A percentile compares a stretch with the other conserved stretches of the same genome.
Evolutionary conservation across 2,329 filamentous ascomycete genomes (phyloP).

Genomic region (Fusarium humuli): DNA sequence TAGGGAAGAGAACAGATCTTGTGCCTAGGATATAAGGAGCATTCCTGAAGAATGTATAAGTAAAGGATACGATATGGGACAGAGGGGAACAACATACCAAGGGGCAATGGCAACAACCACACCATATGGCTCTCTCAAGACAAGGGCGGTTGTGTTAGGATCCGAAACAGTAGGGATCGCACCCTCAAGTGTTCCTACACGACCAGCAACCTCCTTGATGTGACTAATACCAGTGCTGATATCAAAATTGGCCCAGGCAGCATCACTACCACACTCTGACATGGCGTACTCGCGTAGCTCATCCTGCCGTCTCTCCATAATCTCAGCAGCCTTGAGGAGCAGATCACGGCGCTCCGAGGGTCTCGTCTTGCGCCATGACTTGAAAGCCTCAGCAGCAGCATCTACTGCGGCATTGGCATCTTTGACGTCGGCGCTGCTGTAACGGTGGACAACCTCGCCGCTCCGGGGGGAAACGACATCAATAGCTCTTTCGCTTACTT

Average conservation of each 20-base stretch:
- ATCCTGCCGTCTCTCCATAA: constrained; percentile 68
- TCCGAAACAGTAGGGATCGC: constrained; percentile 52
- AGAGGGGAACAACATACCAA: constrained; percentile 66
- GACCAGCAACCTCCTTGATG: constrained; percentile 58
- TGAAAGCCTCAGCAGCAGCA: constrained; percentile 74
- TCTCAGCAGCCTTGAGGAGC: constrained; percentile 74
- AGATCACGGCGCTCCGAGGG: constrained; percentile 73
- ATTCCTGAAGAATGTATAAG: constrained; percentile 59
- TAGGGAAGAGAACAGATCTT: constrained; percentile 68
- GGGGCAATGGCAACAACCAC: constrained; percentile 84
- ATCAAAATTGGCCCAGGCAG: constrained; percentile 57
- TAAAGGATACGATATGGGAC: not conserved
- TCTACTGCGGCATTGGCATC: constrained; percentile 65
- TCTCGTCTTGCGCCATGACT: constrained; percentile 73
- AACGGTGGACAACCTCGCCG: constrained; percentile 65
- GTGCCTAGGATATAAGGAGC: constrained; percentile 66
- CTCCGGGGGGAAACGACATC: constrained; percentile 67
- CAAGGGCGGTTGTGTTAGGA: constrained; percentile 62
- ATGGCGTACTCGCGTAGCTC: constrained; percentile 72
- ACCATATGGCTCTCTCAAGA: constrained; percentile 81
- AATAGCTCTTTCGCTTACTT: constrained; percentile 61
- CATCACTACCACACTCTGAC: constrained; percentile 58
- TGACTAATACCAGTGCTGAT: constrained; percentile 52
- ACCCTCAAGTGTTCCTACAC: constrained; percentile 55
- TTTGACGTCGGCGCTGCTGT: constrained; percentile 66